Evolutionary conservation across 2,329 filamentous ascomycete genomes (phyloP), one percentile per base, ranked within the genome.

Genomic region (Fusarium acutatum): DNA sequence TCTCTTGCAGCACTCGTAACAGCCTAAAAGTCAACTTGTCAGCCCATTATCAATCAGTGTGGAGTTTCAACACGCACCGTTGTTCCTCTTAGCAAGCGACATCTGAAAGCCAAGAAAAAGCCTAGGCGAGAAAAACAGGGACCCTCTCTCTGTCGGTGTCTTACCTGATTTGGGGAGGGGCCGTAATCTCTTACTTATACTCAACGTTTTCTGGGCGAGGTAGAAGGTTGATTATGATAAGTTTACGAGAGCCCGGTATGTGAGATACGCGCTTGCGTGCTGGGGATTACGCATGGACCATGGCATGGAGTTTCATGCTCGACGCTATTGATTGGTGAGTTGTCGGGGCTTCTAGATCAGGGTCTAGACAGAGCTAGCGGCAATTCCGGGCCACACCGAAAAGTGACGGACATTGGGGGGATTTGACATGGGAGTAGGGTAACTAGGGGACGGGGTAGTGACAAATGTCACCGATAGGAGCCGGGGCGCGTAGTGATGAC

Each of bases 1-100:
- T 40, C 83, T 78, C 57, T 75, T 80, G 56, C 78, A 80, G 69
- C 83, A 84, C 70, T 84, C 80, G 41, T 81, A 80, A 56, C 83
- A 84, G 26, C 83, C 81, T 81, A 38, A 7, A 18, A 15, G 3
- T 10, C 26, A 40, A 2, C 20, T 20, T 37, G 50, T 54, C 50
- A 54, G 50, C 50, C 50, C 15, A 28, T 18, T n/a, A 26, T 37
- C n/a, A 5, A 17, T 12, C n/a, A n/a, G n/a, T n/a, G 40, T 34
- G 40, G 20, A 32, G 44, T 44, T 62, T 2, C 6, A 12, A 7
- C 20, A 53, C 18, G 35, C 24, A 79, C 77, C 77, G 52, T 79
- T 75, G 32, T 79, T 79, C 46, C 77, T 69, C 60, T 77, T 78
- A 56, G 77, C 77, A 40, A 79, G 67, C n/a, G 77, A 79, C 77